Base-by-base conservation (phyloP, 129 eudicot species). In the Apium graveolens region DNA sequence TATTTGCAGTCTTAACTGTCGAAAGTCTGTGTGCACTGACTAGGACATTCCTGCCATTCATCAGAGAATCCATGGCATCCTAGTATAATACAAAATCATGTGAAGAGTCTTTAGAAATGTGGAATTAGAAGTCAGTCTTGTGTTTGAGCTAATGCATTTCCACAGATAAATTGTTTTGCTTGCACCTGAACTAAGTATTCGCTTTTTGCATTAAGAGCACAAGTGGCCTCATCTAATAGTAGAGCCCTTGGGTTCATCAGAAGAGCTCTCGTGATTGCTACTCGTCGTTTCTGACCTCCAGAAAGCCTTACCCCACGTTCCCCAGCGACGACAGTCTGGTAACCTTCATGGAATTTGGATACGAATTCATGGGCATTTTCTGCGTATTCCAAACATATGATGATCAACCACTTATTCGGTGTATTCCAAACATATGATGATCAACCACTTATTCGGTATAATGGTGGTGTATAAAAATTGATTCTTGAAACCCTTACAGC, bases 301-400 rank as follows among this genome's bases (percentile, higher is more conserved):
- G 96, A 93, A 57, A 93, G 93, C 91, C 96, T 88, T 70, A 91
- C 89, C 34, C 98, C 97, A 24, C 97, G 91, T 86, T 91, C 98
- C 49, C 98, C 98, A n/a, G n/a, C n/a, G 78, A 93, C 98, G 78
- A 81, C 78, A 4, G 97, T 93, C 80, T 89, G 85, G 81, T 91
- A 93, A 42, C 91, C 91, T 55, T 93, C 98, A 21, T 93, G 96
- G 80, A 91, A 93, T 78, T 88, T 86, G 11, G 90, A 88, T 48
- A 93, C 75, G 48, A 93, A 93, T n/a, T 93, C 98, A 76, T 91
- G 97, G 2, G 98, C 97, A 80, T 91, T 91, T 88, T 93, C 98
- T 93, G 87, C 77, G 43, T 43, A 46, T 31, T 48, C 57, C 51
- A 18, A 75, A 32, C 27, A 57, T 44, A 57, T 44, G 48, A 11